Evolutionary conservation across 1,284 basidiomycete genomes (phyloP).

Genomic region (Leccinum pachyderme): DNA sequence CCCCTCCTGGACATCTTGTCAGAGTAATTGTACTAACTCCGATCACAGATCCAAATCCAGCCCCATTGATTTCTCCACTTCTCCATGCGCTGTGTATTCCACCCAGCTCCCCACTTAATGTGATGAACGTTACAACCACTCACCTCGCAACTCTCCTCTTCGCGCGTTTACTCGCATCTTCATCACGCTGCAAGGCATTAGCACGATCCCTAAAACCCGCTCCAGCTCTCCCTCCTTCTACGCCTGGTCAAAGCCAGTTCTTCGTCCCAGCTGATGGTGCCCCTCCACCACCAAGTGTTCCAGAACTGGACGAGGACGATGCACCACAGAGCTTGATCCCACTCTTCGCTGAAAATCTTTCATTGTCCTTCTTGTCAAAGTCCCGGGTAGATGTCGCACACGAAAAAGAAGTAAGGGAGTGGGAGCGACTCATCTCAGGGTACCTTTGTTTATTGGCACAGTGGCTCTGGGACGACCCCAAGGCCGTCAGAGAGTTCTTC

Average conservation of each 20-base stretch:
- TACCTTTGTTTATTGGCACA: slow-evolving; percentile 83
- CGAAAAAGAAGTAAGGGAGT: slow-evolving; percentile 66
- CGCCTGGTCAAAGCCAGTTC: slow-evolving; percentile 45
- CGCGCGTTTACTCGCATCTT: slow-evolving; percentile 64
- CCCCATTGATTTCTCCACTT: slow-evolving; percentile 58
- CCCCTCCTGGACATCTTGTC: not conserved
- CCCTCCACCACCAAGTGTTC: slow-evolving; percentile 32
- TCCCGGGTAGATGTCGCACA: slow-evolving; percentile 68
- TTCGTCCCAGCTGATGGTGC: slow-evolving; percentile 73
- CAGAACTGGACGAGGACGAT: slow-evolving; percentile 56
- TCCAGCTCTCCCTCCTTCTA: slow-evolving; percentile 31
- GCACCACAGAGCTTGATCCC: slow-evolving; percentile 67
- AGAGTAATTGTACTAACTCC: slow-evolving; percentile 6
- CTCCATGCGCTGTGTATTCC: slow-evolving; percentile 62
- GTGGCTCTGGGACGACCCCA: slow-evolving; percentile 97
- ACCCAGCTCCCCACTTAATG: slow-evolving; percentile 49
- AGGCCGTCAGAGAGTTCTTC: slow-evolving; percentile 85
- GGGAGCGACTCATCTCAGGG: slow-evolving; percentile 86
- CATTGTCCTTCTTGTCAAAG: slow-evolving; percentile 65
- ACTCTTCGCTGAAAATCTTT: slow-evolving; percentile 70
- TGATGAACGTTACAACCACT: slow-evolving; percentile 54
- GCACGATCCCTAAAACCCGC: slow-evolving; percentile 66
- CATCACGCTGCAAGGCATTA: slow-evolving; percentile 74
- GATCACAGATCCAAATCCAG: slow-evolving; percentile 29
- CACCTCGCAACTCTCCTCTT: slow-evolving; percentile 72